Conservation (phyloP, 2,329 filamentous ascomycete species). For the Venturiaceae sp. region DNA sequence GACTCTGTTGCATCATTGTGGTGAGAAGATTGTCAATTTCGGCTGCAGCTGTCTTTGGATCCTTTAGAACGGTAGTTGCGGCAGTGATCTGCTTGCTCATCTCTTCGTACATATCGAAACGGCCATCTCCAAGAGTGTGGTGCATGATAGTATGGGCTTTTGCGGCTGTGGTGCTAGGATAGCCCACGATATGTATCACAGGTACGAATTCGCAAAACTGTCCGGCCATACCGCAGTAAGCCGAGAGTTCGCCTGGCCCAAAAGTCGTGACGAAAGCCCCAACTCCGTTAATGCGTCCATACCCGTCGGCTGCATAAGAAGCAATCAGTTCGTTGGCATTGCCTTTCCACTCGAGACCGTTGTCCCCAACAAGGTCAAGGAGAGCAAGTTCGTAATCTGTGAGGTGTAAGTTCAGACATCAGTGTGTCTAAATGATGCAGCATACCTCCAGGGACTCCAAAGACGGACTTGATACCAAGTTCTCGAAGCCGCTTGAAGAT, state of each 20-base stretch:
- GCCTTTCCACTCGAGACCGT: slow-evolving; percentile 12
- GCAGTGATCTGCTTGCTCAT: slow-evolving; percentile 18
- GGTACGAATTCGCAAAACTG: slow-evolving; percentile 13
- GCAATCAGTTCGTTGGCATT: slow-evolving; percentile 14
- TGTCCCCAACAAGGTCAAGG: slow-evolving; percentile 13
- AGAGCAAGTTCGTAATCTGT: slow-evolving; percentile 12
- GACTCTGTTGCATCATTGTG: slow-evolving; percentile 13
- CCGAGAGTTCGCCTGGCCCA: slow-evolving; percentile 13
- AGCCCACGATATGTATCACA: slow-evolving; percentile 14
- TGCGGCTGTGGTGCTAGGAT: slow-evolving; percentile 14
- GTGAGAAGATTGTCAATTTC: slow-evolving; percentile 19
- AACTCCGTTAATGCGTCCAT: slow-evolving; percentile 12
- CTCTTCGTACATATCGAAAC: slow-evolving; percentile 16
- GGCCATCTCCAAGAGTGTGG: slow-evolving; percentile 17
- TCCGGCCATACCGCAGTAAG: slow-evolving; percentile 13
- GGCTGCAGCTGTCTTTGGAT: slow-evolving; percentile 12
- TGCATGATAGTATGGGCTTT: slow-evolving; percentile 16
- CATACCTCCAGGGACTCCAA: slow-evolving; percentile 4
- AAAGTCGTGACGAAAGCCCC: slow-evolving; percentile 14
- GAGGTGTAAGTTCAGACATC: background rate
- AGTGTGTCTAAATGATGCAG: background rate
- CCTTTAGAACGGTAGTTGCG: slow-evolving; percentile 14
- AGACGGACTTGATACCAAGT: background rate
- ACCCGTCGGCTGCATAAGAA: slow-evolving; percentile 11
- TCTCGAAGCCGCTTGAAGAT: background rate